Evolutionary conservation across 2,329 filamentous ascomycete genomes (phyloP).

Genomic region (Trichoderma atroviride): DNA sequence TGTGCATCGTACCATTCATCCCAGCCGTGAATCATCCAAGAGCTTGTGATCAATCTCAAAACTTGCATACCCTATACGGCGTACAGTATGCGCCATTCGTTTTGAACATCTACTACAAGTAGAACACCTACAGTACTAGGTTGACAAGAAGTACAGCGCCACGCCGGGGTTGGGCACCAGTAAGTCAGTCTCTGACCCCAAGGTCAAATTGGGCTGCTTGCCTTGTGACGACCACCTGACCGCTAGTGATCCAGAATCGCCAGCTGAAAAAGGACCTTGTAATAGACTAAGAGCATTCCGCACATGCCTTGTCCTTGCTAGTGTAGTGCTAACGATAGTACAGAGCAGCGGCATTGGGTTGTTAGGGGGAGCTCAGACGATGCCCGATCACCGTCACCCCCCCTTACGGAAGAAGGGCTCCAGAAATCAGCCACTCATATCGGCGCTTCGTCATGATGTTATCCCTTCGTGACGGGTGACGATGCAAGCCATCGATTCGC

Average conservation of each 20-base stretch:
- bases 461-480: conserved; percentile 20
- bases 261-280: not conserved
- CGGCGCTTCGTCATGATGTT: conserved; percentile 4
- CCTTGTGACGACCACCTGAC: not conserved
- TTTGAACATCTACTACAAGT: conserved; percentile 10
- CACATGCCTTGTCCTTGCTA: not conserved
- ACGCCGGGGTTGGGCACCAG: conserved; percentile 3
- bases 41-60: conserved; percentile 4
- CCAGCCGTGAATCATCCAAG: not conserved
- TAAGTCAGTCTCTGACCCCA: not conserved
- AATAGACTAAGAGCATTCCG: not conserved
- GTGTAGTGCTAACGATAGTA: not conserved
- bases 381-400: conserved; percentile 10
- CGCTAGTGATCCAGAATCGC: not conserved
- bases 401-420: not conserved
- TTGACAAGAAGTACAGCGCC: conserved; percentile 19
- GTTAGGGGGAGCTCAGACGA: conserved; percentile 13
- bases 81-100: not conserved
- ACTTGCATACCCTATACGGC: conserved; percentile 1
- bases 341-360: not conserved
- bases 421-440: conserved; percentile 10
- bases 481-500: conserved; percentile 27
- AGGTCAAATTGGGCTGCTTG: not conserved
- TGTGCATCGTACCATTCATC: not conserved
- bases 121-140: conserved; percentile 8